phyloP scores from a whole-genome alignment of 1,139 yeast genomes.

The Taphrina confusa region DNA sequence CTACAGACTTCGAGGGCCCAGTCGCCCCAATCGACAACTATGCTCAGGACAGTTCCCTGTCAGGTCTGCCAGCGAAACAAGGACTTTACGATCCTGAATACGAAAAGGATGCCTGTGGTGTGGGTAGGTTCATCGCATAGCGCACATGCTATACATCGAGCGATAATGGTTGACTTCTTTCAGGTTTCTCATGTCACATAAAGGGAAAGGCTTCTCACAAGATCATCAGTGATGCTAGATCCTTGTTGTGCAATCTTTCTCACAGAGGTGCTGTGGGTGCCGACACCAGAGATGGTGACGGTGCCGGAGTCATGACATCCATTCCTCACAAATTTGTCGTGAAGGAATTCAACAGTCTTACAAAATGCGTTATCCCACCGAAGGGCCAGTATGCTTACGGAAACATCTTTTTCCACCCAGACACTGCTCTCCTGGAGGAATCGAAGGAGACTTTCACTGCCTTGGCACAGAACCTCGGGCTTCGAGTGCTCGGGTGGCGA shows the following conservation, averaged over 20 bases:
- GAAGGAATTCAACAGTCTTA: constrained; percentile 65
- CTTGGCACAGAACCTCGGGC: constrained; percentile 72
- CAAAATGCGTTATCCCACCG: constrained; percentile 45
- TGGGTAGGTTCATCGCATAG: constrained; percentile 54
- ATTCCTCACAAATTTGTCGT: constrained; percentile 84
- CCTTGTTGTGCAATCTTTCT: constrained; percentile 92
- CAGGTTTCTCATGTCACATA: constrained; percentile 78
- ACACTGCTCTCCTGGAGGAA: constrained; percentile 62
- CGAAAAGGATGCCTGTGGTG: constrained; percentile 98
- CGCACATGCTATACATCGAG: too few species aligned
- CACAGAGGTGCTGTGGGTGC: constrained; percentile 97
- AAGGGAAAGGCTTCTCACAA: constrained; percentile 87
- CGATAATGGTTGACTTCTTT: background rate
- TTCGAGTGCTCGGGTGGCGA: constrained; percentile 91
- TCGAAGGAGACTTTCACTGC: constrained; percentile 76
- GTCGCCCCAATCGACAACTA: constrained; percentile 55
- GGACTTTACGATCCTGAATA: constrained; percentile 92
- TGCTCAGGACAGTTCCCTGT: constrained; percentile 88
- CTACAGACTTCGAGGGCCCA: constrained; percentile 23
- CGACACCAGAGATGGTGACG: constrained; percentile 97
- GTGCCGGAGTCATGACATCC: constrained; percentile 94
- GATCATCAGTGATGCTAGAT: constrained; percentile 81
- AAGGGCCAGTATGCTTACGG: constrained; percentile 91
- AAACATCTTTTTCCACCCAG: constrained; percentile 85
- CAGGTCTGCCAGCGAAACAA: constrained; percentile 79